Percentiles rank a stretch among this genome's conserved stretches.
These are phyloP conservation scores for Cardamine occulta DNA, from an alignment of 345 rosid species.

Conservation along the genomic window DNA sequence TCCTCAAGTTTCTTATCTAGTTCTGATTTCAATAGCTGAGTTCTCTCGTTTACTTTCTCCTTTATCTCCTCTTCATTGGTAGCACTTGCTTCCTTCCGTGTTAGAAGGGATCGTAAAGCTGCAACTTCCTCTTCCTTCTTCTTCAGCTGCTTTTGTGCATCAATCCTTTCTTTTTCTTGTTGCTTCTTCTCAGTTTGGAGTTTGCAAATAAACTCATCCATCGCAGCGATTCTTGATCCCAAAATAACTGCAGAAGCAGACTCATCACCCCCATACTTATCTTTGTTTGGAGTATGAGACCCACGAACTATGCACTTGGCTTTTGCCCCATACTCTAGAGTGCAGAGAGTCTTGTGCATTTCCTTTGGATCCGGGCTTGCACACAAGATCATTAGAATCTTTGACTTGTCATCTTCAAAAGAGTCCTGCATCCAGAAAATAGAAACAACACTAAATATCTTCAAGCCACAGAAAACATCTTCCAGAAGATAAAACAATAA, in stretches of 20 bases:
- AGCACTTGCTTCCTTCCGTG: conserved; percentile 52
- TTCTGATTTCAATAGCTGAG: conserved; percentile 55
- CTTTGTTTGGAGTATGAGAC: conserved; percentile 73
- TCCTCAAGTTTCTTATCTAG: conserved; percentile 78
- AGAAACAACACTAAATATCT: conserved; percentile 16
- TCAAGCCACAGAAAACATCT: not conserved
- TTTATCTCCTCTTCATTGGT: conserved; percentile 77
- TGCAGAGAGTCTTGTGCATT: conserved; percentile 92
- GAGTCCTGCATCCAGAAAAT: conserved; percentile 69
- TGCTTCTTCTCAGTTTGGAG: conserved; percentile 86
- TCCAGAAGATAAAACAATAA: not conserved
- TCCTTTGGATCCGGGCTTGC: conserved; percentile 98
- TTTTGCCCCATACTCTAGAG: conserved; percentile 96
- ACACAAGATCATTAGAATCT: conserved; percentile 92
- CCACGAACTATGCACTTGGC: conserved; percentile 96
- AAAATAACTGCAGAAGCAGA: conserved; percentile 61
- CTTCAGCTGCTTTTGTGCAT: conserved; percentile 69
- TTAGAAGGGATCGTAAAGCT: conserved; percentile 58
- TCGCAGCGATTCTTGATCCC: conserved; percentile 81
- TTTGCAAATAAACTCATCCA: conserved; percentile 86
- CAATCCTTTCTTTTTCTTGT: conserved; percentile 76
- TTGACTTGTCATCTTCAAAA: conserved; percentile 93
- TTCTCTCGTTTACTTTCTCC: conserved; percentile 70
- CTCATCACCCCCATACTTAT: conserved; percentile 66
- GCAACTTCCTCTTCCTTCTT: conserved; percentile 88